A percentile compares a stretch with the other conserved stretches of the same genome.
Conservation (phyloP, 1,284 basidiomycete genomes). For the Cryptococcus maquisensis region DNA sequence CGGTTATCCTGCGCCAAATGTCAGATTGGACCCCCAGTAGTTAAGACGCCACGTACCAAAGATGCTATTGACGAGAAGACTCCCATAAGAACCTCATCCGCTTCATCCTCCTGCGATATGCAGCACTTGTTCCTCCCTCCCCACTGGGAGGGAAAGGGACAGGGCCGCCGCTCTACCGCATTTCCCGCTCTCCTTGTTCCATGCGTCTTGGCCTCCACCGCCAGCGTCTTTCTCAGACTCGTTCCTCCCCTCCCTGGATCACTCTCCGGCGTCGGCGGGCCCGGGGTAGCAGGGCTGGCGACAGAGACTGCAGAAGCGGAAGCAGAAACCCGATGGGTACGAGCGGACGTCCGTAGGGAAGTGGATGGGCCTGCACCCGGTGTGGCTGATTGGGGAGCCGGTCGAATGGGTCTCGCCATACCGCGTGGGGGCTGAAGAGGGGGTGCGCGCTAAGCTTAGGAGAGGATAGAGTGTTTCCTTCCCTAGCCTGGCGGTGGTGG, state of each 20-base stretch:
- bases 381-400: slow-evolving; percentile 13
- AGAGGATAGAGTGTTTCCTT: slow-evolving; percentile 7
- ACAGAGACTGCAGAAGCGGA: slow-evolving; percentile 3
- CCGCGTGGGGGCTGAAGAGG: slow-evolving; percentile 1
- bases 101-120: slow-evolving; percentile 39
- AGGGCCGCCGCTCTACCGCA: slow-evolving; percentile 31
- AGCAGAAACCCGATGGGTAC: not conserved
- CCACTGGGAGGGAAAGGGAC: slow-evolving; percentile 38
- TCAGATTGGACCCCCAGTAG: slow-evolving; percentile 1
- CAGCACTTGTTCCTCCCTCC: slow-evolving; percentile 39
- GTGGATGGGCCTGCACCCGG: not conserved
- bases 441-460: slow-evolving; percentile 3
- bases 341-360: not conserved
- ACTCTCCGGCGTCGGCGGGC: slow-evolving; percentile 8
- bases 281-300: slow-evolving; percentile 4
- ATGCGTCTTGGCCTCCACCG: slow-evolving; percentile 36
- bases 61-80: slow-evolving; percentile 36
- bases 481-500: slow-evolving; percentile 2
- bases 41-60: slow-evolving; percentile 29
- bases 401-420: slow-evolving; percentile 20
- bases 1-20: slow-evolving; percentile 37
- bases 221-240: not conserved
- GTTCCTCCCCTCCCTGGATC: not conserved
- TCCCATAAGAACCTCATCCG: slow-evolving; percentile 45
- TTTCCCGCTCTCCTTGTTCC: slow-evolving; percentile 31